Conservation (phyloP, 768 basidiomycete genomes). For the Leccinum boreale region DNA sequence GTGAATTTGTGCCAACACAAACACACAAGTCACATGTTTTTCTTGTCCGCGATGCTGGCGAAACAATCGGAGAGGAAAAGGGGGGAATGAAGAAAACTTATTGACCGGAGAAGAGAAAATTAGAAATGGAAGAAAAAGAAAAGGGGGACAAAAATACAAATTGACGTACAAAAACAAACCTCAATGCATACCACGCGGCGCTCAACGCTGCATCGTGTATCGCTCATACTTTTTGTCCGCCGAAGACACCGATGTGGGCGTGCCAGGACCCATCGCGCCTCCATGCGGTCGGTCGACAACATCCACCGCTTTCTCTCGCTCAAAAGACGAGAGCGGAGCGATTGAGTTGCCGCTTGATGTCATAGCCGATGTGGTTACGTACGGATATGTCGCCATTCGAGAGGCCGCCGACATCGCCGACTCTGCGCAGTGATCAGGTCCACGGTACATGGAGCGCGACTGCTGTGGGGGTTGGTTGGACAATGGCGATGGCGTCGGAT, state of each 20-base stretch:
- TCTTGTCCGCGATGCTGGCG: background rate
- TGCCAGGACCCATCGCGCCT: conserved; percentile 28
- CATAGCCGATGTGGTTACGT: conserved; percentile 39
- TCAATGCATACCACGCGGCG: background rate
- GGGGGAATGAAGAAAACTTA: background rate
- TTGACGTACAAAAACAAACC: background rate
- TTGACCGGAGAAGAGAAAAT: background rate
- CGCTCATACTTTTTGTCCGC: conserved; percentile 34
- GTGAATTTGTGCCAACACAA: background rate
- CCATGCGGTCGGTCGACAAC: background rate
- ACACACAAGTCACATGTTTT: background rate
- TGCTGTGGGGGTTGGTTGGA: conserved; percentile 25
- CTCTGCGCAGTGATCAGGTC: conserved; percentile 27
- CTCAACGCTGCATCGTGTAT: conserved; percentile 26
- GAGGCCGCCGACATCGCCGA: conserved; percentile 35
- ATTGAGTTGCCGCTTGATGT: conserved; percentile 30
- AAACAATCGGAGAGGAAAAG: background rate
- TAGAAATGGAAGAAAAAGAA: conserved; percentile 3
- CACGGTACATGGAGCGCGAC: conserved; percentile 31
- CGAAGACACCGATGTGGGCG: conserved; percentile 38
- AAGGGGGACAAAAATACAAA: conserved; percentile 4
- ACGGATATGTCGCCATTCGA: conserved; percentile 30
- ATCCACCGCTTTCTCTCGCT: conserved; percentile 54
- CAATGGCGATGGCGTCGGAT: conserved; percentile 44
- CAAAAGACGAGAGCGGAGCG: conserved; percentile 42